phyloP scores from a whole-genome alignment of 257 asterid genomes.

The Capsicum chinense region DNA sequence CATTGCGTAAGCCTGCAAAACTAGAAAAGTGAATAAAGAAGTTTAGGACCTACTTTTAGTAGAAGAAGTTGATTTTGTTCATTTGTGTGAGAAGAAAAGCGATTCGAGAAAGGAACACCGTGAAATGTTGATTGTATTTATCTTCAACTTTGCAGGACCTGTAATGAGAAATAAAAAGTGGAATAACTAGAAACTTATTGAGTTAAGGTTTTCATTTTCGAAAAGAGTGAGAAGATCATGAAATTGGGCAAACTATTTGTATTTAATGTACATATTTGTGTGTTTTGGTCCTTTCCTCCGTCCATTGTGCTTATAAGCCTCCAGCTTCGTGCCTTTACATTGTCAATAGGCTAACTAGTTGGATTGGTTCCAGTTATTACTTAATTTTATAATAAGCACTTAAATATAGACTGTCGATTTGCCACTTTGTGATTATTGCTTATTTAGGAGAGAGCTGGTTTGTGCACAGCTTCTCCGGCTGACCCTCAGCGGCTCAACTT shows the following conservation, averaged over 20 bases:
- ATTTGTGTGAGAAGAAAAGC: neutral
- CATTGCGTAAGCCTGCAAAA: neutral
- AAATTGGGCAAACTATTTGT: neutral
- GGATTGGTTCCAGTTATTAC: neutral
- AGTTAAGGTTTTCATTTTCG: neutral
- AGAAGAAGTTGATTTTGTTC: conserved; percentile 7
- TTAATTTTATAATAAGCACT: neutral
- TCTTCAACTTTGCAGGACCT: neutral
- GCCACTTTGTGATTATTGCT: neutral
- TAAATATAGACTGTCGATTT: neutral
- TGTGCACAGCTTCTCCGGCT: neutral
- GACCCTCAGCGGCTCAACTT: neutral
- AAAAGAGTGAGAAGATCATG: neutral
- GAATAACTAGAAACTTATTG: neutral
- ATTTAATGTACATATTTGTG: neutral
- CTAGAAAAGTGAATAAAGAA: neutral
- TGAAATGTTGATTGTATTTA: neutral
- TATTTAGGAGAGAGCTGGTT: neutral
- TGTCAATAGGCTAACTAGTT: neutral
- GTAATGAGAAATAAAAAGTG: neutral
- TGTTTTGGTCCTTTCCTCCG: neutral
- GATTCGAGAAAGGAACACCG: neutral
- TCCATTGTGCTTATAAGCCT: conserved; percentile 3
- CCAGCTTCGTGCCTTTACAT: conserved; percentile 1
- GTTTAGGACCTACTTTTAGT: neutral